Evolutionary conservation across 2,329 filamentous ascomycete genomes (phyloP), one percentile per base, ranked within the genome.

Genomic region (Pseudogymnoascus sp.): DNA sequence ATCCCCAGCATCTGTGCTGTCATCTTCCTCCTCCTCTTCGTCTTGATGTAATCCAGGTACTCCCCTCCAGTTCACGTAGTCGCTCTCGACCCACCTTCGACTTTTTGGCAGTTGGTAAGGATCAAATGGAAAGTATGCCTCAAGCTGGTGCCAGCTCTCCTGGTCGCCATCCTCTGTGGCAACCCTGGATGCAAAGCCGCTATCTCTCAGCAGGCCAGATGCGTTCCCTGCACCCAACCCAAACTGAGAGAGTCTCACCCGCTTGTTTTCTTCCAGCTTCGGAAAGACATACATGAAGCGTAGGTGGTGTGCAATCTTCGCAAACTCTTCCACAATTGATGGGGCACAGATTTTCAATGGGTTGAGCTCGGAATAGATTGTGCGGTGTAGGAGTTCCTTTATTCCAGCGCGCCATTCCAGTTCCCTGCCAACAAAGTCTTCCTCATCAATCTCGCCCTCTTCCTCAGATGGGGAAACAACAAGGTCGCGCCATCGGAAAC

Each of bases 91-190:
- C 95, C 94, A 97, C 63, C 86, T 82, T 74, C 89, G 91, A 73
- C 92, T 97, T 67, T 86, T 80, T 0, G 92, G 92, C 59, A 99
- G 79, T 70, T 93, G 88, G 74, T 97, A 99, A 2, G 95, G 95
- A 72, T 99, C 94, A 70, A 99, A 99, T 0, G 94, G 94, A 71
- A 97, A 99, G 73, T 96, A 97, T 0, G 92, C 89, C 68, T 97
- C 92, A 1, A 99, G 82, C 74, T 96, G 88, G 70, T 93, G 87
- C 70, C 86, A 88, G 65, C 87, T 86, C 67, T 96, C 90, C 61
- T 86, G 82, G 12, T 76, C 73, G 59, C 76, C 63, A 73, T 78
- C 64, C 69, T 78, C 61, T 4, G 68, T 64, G n/a, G 31, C 58
- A 37, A 37, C 60, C 78, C 83, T 67, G 86, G 82, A 55, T 84